Evolutionary conservation across 495 filamentous ascomycete species (phyloP), one percentile per base, ranked within the genome.

Genomic region (Friedmanniomyces simplex): DNA sequence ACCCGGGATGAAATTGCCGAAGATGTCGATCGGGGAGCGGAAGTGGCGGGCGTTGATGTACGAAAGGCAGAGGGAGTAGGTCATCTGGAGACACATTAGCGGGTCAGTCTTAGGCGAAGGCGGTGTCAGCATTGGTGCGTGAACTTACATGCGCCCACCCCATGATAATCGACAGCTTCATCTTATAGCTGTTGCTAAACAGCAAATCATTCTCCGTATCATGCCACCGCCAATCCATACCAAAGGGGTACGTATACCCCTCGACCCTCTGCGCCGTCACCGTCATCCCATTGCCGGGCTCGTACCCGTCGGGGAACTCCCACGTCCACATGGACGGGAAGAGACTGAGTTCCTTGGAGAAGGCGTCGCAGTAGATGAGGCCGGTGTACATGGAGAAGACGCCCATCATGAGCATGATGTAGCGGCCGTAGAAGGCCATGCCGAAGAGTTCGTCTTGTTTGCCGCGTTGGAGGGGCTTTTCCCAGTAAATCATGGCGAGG

Each of bases 371-470:
- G 78, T 99, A 99, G 63, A 99, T 89, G 22, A 96, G 77, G 64
- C 93, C 93, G 34, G 93, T 99, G 66, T 91, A 99, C 65, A 99
- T 85, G 28, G 93, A 96, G 76, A 94, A 97, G 26, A 90, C 69
- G 63, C 91, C 89, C 91, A 99, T 97, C 80, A 97, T 85, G 50
- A 99, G 71, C 80, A 95, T 95, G 66, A 99, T 96, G 69, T 97
- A 99, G 55, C 93, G 86, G 61, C 93, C 93, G 64, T 94, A 99
- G 76, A 94, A 99, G 41, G 91, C 89, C 93, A 99, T 99, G 63
- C 85, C 85, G 63, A 95, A 93, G 32, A 97, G 76, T 70, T 99
- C 93, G 66, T 95, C 91, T 14, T 89, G 80, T 67, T 97, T 95
- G 65, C 89, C 86, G 65, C 88, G 88, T 16, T 63, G 66, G 43